A percentile compares a stretch with the other conserved stretches of the same genome.
Conservation (phyloP, 352 stramenopile genomes). For the Phytophthora constricta region DNA sequence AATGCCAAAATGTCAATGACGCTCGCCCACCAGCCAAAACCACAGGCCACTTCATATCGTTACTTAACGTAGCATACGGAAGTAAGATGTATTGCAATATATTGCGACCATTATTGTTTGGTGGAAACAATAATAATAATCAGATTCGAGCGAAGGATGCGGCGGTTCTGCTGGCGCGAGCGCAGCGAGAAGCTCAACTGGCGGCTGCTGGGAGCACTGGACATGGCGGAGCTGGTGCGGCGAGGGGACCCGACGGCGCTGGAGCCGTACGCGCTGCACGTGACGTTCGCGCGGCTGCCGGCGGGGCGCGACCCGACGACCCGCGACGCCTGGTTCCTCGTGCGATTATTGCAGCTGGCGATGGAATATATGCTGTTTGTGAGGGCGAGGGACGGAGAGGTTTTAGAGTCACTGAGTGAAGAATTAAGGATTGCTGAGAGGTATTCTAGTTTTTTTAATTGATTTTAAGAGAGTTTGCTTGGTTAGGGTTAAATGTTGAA, state of each 20-base stretch:
- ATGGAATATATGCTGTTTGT: constrained; percentile 85
- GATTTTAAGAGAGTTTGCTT: not conserved
- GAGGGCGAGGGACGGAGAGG: constrained; percentile 51
- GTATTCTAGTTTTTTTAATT: not conserved
- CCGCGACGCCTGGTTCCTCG: constrained; percentile 73
- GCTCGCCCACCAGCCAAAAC: constrained; percentile 33
- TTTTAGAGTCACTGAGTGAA: constrained; percentile 59
- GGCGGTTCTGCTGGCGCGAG: constrained; percentile 80
- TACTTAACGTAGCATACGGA: no score
- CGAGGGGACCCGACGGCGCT: constrained; percentile 62
- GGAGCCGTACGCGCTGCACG: constrained; percentile 73
- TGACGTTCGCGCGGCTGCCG: constrained; percentile 76
- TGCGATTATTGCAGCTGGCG: constrained; percentile 70
- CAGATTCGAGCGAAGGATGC: constrained; percentile 9
- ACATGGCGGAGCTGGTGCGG: constrained; percentile 58
- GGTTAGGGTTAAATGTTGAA: not conserved
- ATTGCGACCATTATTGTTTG: no score
- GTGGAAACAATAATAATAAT: no score
- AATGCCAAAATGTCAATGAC: no score
- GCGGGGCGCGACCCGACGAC: constrained; percentile 22
- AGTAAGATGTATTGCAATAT: no score
- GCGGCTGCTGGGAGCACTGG: constrained; percentile 57
- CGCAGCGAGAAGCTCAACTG: constrained; percentile 78
- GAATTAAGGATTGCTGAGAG: constrained; percentile 51
- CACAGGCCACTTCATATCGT: no score